Base-by-base conservation (phyloP, 495 filamentous ascomycete species). In the Entonaema liquescens region DNA sequence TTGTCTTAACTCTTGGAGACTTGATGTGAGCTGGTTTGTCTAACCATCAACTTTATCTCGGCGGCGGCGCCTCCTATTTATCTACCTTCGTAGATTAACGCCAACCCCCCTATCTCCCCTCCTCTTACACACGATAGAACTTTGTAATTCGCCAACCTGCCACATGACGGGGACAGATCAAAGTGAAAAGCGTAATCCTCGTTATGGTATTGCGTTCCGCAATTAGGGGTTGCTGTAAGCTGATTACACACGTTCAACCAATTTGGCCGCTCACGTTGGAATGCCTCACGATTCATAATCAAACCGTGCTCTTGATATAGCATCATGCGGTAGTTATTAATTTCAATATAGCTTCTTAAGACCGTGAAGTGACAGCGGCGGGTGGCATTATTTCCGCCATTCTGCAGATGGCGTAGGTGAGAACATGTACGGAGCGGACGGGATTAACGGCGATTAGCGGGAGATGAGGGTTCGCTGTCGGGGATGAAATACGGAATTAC, bases 401-500 rank as follows among this genome's bases (percentile, higher is more conserved):
- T 13, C 0, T 26, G 31, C 21, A 38, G 29, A 57, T 36, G 29
- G 21, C 54, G 12, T 26, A 3, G 40, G n/a, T 3, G 12, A 47
- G 19, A 6, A 57, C 9, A 3, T 15, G 5, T 11, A 57, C 5
- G 54, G 12, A 29, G 25, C 1, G 15, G 52, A 28, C 70, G 64
- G 70, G 35, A 7, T 65, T 72, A 68, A 28, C 68, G 68, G 68
- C 13, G 19, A 9, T 67, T 61, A 33, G 26, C 36, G 28, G 23
- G 29, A 21, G 8, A 28, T n/a, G 3, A 19, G 17, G 7, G 0
- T 8, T 28, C 28, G 31, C 1, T 15, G 5, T 68, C 50, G 49
- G 57, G 49, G 1, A 44, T 52, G 59, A 52, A n/a, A 59, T 31
- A 56, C 42, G 67, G 67, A 63, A 2, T 70, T 70, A 56, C 67